phyloP scores from a whole-genome alignment of 441 rosid species.

The Gossypium gossypioides region DNA sequence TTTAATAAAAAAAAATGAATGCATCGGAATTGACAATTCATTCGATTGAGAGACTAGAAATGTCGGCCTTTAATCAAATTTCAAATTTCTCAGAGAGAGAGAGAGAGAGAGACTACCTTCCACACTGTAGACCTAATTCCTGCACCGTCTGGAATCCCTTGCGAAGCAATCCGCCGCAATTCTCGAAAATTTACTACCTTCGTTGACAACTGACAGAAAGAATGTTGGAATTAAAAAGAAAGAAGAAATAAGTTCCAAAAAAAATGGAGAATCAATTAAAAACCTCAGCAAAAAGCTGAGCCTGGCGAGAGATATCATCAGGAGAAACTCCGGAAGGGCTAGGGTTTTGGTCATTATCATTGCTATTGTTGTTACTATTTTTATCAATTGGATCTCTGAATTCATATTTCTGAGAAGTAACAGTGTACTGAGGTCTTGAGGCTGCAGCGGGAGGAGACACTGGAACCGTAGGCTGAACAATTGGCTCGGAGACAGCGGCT shows the following conservation, averaged over 20 bases:
- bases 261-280: not conserved
- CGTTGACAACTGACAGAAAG: slow-evolving; percentile 51
- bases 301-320: slow-evolving; percentile 69
- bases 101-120: slow-evolving; percentile 45
- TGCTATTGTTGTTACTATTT: slow-evolving; percentile 13
- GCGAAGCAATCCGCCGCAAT: slow-evolving; percentile 67
- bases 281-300: slow-evolving; percentile 77
- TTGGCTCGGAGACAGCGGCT: slow-evolving; percentile 18
- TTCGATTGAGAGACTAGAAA: not conserved
- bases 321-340: slow-evolving; percentile 31
- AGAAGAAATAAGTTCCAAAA: not conserved
- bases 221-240: not conserved
- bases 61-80: not conserved
- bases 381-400: slow-evolving; percentile 27
- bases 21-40: not conserved
- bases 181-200: slow-evolving; percentile 75
- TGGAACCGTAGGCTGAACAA: slow-evolving; percentile 26
- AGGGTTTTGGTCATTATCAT: slow-evolving; percentile 27
- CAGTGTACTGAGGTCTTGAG: slow-evolving; percentile 4
- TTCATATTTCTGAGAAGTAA: slow-evolving; percentile 36
- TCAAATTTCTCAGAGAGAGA: not conserved
- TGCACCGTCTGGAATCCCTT: slow-evolving; percentile 70
- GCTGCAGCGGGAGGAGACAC: slow-evolving; percentile 27
- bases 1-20: not conserved
- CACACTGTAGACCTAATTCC: slow-evolving; percentile 80